Percentiles rank a stretch among this genome's conserved stretches.
Conservation (phyloP, 2,329 filamentous ascomycete species). For the Diaporthe eres region DNA sequence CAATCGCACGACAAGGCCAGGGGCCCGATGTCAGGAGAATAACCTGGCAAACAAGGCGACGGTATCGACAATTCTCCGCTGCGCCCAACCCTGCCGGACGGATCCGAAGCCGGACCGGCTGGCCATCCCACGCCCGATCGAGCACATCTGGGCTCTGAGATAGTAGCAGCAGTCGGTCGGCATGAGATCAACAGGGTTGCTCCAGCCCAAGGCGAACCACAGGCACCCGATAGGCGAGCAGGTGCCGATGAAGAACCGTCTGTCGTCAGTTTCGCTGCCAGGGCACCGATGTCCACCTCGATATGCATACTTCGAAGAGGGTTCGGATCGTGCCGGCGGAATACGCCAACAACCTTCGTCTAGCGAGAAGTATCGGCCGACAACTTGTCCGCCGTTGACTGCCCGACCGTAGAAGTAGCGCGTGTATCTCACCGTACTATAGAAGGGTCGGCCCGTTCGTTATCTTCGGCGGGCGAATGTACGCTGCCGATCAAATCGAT, state of each 20-base stretch:
- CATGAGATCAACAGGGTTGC: background rate
- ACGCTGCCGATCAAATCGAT: slow-evolving; percentile 1
- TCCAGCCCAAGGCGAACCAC: background rate
- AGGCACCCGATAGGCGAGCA: background rate
- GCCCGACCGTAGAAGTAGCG: background rate
- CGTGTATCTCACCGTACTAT: background rate
- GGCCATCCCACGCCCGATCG: background rate
- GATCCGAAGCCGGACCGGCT: slow-evolving; percentile 26
- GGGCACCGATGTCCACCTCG: background rate
- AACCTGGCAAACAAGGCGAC: slow-evolving; percentile 12
- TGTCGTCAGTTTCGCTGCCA: background rate
- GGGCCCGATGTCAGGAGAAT: slow-evolving; percentile 14
- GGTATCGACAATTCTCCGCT: slow-evolving; percentile 25
- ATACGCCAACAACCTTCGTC: background rate
- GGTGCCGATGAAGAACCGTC: background rate
- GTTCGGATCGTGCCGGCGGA: slow-evolving; percentile 7
- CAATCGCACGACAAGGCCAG: slow-evolving; percentile 7
- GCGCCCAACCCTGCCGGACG: slow-evolving; percentile 23
- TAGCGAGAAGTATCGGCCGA: background rate
- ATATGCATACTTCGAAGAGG: too few relatives aligned
- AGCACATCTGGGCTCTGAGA: background rate
- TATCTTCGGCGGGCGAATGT: background rate
- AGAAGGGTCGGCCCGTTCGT: slow-evolving; percentile 4
- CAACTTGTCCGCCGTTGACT: background rate
- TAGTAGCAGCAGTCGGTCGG: background rate